Conservation (phyloP, 768 basidiomycete species). For the Agrocybe praecox region DNA sequence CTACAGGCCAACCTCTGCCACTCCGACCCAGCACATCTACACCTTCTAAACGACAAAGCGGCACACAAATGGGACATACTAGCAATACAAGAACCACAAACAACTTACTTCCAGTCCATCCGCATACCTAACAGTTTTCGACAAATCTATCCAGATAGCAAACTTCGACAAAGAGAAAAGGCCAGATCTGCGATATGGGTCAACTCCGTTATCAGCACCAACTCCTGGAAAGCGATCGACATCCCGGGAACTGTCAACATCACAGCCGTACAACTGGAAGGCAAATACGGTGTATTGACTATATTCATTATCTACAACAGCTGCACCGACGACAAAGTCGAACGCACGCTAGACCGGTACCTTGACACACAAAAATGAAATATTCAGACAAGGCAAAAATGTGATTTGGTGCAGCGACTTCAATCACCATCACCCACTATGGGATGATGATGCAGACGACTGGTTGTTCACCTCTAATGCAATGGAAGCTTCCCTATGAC, state of each 20-base stretch:
- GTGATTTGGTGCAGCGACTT: slow-evolving; percentile 34
- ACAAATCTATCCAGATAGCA: slow-evolving; percentile 7
- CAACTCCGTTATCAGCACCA: slow-evolving; percentile 14
- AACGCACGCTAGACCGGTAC: slow-evolving; percentile 12
- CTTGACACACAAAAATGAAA: background rate
- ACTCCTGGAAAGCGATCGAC: slow-evolving; percentile 22
- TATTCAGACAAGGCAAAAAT: background rate
- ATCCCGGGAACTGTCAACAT: slow-evolving; percentile 23
- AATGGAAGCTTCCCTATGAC: slow-evolving; percentile 21
- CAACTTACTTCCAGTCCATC: slow-evolving; percentile 21
- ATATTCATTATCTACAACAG: slow-evolving; percentile 43
- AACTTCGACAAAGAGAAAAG: slow-evolving; percentile 1
- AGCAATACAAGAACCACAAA: slow-evolving; percentile 40
- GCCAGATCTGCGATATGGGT: slow-evolving; percentile 21
- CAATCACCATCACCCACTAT: slow-evolving; percentile 40
- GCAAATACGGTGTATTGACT: slow-evolving; percentile 16
- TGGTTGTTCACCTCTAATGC: slow-evolving; percentile 34
- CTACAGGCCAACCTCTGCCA: background rate
- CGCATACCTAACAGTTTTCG: slow-evolving; percentile 10
- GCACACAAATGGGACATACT: slow-evolving; percentile 30
- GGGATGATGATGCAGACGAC: slow-evolving; percentile 30
- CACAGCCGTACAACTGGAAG: slow-evolving; percentile 22
- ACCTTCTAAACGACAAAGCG: slow-evolving; percentile 12
- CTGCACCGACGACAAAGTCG: slow-evolving; percentile 20
- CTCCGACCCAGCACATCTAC: background rate